Evolutionary conservation across 495 filamentous ascomycete species (phyloP).

Genomic region (Cercophora samala): DNA sequence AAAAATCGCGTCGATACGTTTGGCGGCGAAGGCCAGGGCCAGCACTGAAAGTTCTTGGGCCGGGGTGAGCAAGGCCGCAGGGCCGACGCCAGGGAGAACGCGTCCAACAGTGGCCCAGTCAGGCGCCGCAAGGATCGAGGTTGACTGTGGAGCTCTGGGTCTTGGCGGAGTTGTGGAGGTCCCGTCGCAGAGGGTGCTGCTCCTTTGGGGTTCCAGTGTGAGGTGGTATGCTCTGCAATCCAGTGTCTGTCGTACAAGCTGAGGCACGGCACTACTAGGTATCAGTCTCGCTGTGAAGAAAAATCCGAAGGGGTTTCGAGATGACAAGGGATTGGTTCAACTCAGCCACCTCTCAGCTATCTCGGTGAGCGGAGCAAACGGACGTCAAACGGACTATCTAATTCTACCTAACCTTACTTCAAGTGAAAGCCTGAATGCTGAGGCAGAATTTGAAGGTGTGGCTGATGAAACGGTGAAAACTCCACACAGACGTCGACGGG

Average conservation of each 20-base stretch:
- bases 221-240: no score
- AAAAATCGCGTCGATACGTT: slow-evolving; percentile 19
- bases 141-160: slow-evolving; percentile 32
- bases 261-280: no score
- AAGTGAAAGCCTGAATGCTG: not conserved
- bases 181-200: slow-evolving; percentile 23
- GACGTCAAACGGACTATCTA: not conserved
- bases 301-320: not conserved
- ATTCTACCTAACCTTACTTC: not conserved
- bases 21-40: slow-evolving; percentile 13
- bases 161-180: slow-evolving; percentile 30
- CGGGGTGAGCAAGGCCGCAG: slow-evolving; percentile 21
- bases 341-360: not conserved
- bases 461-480: slow-evolving; percentile 10
- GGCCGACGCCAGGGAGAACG: slow-evolving; percentile 19
- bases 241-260: not conserved
- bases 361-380: not conserved
- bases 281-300: no score
- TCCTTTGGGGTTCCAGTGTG: slow-evolving; percentile 11
- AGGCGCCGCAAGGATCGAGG: slow-evolving; percentile 29
- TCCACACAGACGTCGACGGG: not conserved
- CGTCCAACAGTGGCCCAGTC: slow-evolving; percentile 23
- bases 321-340: not conserved
- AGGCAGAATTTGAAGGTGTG: not conserved
- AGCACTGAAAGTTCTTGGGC: slow-evolving; percentile 15